phyloP scores from a whole-genome alignment of 129 eudicot species.

The Erigeron canadensis region DNA sequence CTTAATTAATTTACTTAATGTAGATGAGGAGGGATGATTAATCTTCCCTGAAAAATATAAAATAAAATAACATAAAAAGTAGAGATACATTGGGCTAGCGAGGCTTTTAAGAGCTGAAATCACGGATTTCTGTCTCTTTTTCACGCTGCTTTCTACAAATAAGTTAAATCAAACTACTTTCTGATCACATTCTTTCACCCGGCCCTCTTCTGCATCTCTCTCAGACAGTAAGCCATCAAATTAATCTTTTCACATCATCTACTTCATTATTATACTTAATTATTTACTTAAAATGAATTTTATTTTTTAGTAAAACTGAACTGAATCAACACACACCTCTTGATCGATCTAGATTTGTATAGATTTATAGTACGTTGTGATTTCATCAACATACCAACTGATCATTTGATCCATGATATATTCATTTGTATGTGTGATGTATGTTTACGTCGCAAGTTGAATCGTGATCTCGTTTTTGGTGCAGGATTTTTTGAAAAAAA shows the following conservation, averaged over 20 bases:
- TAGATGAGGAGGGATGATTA: not conserved
- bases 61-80: too few relatives aligned
- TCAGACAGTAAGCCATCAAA: constrained; percentile 16
- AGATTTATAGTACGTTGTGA: not conserved
- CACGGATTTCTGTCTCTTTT: not conserved
- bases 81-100: not conserved
- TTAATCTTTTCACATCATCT: not conserved
- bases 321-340: not conserved
- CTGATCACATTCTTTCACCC: not conserved
- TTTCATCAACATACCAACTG: not conserved
- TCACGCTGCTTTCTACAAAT: not conserved
- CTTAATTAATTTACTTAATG: too few relatives aligned
- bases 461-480: constrained; percentile 16
- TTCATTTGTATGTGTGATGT: not conserved
- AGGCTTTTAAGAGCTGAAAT: constrained; percentile 2
- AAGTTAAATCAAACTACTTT: too few relatives aligned
- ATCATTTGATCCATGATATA: too few relatives aligned
- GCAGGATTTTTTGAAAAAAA: too few relatives aligned
- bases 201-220: not conserved
- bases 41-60: not conserved
- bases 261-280: not conserved
- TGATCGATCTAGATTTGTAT: constrained; percentile 10
- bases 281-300: not conserved
- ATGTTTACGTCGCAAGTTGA: constrained; percentile 12
- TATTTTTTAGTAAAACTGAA: not conserved